These are phyloP conservation scores for Aspergillus quadricinctus DNA, from an alignment of 2,329 filamentous ascomycete genomes.

Conservation along the genomic window DNA sequence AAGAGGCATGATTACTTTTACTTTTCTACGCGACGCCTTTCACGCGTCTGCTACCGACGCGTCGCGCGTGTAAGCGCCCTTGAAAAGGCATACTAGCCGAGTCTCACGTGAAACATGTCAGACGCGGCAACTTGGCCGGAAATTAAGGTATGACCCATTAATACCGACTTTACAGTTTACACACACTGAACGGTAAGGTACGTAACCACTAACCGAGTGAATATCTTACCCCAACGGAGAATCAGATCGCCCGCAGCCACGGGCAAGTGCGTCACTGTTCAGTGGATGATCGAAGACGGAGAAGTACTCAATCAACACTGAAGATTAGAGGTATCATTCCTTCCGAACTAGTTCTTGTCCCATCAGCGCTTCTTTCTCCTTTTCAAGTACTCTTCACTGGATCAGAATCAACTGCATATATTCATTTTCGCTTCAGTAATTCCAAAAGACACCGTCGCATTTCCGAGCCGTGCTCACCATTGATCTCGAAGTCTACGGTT, in stretches of 20 bases:
- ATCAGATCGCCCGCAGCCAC: neutral
- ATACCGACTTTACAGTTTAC: neutral
- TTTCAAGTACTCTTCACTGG: neutral
- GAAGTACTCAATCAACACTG: neutral
- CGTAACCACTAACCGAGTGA: neutral
- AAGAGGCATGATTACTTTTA: conserved; percentile 19
- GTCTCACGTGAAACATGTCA: neutral
- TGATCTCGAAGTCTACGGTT: conserved; percentile 15
- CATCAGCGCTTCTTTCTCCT: neutral
- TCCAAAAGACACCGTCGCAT: neutral
- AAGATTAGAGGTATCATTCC: neutral
- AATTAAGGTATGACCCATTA: neutral
- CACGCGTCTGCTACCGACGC: conserved; percentile 1
- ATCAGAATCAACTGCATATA: neutral
- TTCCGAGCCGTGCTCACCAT: neutral
- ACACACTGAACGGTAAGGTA: neutral
- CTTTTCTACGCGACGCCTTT: conserved; percentile 1
- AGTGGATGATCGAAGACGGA: conserved; percentile 5
- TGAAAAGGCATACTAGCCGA: neutral
- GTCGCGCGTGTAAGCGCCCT: conserved; percentile 2
- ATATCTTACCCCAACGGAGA: neutral
- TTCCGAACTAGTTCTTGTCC: neutral
- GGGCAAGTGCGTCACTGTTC: conserved; percentile 9
- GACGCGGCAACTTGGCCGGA: neutral
- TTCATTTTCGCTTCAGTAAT: neutral